These are phyloP conservation scores for Psilocybe tampanensis DNA, from an alignment of 768 basidiomycete species.

Conservation along the genomic window DNA sequence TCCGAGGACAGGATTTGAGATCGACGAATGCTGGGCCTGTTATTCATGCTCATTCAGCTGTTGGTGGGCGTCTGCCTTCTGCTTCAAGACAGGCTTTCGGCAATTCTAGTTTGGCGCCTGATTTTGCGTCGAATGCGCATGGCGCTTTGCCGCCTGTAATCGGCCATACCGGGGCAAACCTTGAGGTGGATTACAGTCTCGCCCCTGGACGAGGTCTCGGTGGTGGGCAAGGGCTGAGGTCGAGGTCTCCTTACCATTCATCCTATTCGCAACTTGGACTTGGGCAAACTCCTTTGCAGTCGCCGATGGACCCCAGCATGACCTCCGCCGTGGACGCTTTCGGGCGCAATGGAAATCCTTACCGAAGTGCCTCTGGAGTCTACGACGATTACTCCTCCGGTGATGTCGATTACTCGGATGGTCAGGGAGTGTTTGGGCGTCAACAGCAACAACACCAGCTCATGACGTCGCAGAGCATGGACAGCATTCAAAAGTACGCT, in stretches of 20 bases:
- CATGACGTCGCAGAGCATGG: conserved; percentile 19
- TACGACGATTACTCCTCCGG: conserved; percentile 1
- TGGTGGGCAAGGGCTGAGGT: conserved; percentile 11
- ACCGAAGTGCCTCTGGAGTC: conserved; percentile 12
- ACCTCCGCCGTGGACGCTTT: conserved; percentile 39
- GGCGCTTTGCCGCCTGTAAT: conserved; percentile 19
- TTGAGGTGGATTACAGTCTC: conserved; percentile 44
- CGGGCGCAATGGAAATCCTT: conserved; percentile 22
- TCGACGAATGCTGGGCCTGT: conserved; percentile 18
- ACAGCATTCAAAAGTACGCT: conserved; percentile 17
- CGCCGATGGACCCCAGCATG: conserved; percentile 39
- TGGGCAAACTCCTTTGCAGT: conserved; percentile 11
- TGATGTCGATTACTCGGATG: conserved; percentile 13
- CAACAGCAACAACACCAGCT: conserved; percentile 9
- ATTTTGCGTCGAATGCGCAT: conserved; percentile 27
- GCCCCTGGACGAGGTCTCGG: conserved; percentile 25
- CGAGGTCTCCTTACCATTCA: conserved; percentile 20
- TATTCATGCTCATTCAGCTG: conserved; percentile 21
- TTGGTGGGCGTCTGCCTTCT: conserved; percentile 11
- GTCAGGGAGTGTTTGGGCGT: neutral
- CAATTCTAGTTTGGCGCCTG: conserved; percentile 21
- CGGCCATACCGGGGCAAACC: conserved; percentile 14
- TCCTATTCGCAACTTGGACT: conserved; percentile 18
- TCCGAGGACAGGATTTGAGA: conserved; percentile 65
- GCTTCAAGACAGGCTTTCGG: conserved; percentile 16